phyloP scores from a whole-genome alignment of 768 basidiomycete genomes.

The Psilocybe tampanensis region DNA sequence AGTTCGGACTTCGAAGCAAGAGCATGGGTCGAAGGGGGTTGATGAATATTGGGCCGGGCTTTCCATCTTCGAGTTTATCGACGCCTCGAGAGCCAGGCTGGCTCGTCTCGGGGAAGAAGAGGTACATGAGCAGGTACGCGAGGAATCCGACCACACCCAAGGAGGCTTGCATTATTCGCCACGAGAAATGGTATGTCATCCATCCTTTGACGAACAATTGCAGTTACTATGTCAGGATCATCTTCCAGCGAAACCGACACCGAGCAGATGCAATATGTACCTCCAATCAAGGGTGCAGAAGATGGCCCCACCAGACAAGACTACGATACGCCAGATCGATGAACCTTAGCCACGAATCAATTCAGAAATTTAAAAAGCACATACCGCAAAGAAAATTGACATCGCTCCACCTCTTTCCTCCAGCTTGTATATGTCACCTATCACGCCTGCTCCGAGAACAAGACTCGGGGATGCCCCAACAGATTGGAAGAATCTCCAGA shows the following conservation, averaged over 20 bases:
- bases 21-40: slow-evolving; percentile 60
- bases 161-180: slow-evolving; percentile 58
- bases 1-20: slow-evolving; percentile 60
- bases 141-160: slow-evolving; percentile 44
- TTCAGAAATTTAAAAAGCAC: background rate
- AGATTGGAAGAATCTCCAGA: slow-evolving; percentile 64
- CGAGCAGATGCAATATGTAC: too few species aligned
- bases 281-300: slow-evolving; percentile 61
- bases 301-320: slow-evolving; percentile 49
- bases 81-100: slow-evolving; percentile 60
- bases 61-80: slow-evolving; percentile 39
- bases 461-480: slow-evolving; percentile 59
- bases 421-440: slow-evolving; percentile 36
- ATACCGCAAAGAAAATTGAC: background rate
- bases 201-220: slow-evolving; percentile 35
- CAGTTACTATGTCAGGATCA: too few species aligned
- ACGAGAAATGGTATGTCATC: slow-evolving; percentile 62
- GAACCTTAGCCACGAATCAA: background rate
- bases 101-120: slow-evolving; percentile 67
- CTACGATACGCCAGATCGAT: background rate
- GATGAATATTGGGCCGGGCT: slow-evolving; percentile 42
- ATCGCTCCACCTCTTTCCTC: background rate
- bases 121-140: slow-evolving; percentile 38
- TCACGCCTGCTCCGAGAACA: slow-evolving; percentile 55
- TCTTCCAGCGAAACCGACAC: too few species aligned